These are phyloP conservation scores for Endothia cerciana DNA, from an alignment of 2,329 filamentous ascomycete genomes.

Conservation along the genomic window DNA sequence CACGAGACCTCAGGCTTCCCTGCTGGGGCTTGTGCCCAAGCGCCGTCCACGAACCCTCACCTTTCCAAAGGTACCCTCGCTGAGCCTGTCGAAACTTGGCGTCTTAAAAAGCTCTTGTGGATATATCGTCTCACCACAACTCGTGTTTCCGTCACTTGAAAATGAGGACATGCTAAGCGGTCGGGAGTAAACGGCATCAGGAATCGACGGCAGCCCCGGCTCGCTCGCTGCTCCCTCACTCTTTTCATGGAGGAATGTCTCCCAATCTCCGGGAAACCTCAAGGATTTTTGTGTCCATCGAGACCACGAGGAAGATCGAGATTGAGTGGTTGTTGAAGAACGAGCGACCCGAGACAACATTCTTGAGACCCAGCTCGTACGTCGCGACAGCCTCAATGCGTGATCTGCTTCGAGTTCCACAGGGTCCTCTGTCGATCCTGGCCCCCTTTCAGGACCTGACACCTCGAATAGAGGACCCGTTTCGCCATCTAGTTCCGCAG, in stretches of 20 bases:
- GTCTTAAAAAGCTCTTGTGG: slow-evolving; percentile 8
- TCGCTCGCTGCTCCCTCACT: background rate
- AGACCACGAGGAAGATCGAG: slow-evolving; percentile 21
- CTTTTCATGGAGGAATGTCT: slow-evolving; percentile 14
- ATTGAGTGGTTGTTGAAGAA: slow-evolving; percentile 17
- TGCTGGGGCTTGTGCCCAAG: background rate
- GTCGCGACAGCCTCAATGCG: slow-evolving; percentile 7
- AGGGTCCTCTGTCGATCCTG: background rate
- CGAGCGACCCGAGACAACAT: slow-evolving; percentile 17
- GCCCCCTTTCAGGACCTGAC: background rate
- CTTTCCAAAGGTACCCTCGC: slow-evolving; percentile 21
- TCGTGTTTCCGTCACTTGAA: slow-evolving; percentile 3
- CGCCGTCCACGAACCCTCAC: slow-evolving; percentile 2
- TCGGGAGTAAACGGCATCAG: slow-evolving; percentile 9
- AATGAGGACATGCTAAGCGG: slow-evolving; percentile 12
- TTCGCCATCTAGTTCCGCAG: background rate
- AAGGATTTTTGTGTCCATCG: slow-evolving; percentile 9
- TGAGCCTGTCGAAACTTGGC: slow-evolving; percentile 22
- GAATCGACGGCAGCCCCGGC: slow-evolving; percentile 5
- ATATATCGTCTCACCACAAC: background rate
- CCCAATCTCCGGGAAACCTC: slow-evolving; percentile 15
- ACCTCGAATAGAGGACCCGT: background rate
- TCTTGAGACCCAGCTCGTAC: slow-evolving; percentile 22
- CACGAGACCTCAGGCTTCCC: background rate
- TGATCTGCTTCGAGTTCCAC: slow-evolving; percentile 19